A percentile compares a stretch with the other conserved stretches of the same genome.
phyloP scores from a whole-genome alignment of 2,329 filamentous ascomycete species.

The Sclerotinia sclerotiorum region DNA sequence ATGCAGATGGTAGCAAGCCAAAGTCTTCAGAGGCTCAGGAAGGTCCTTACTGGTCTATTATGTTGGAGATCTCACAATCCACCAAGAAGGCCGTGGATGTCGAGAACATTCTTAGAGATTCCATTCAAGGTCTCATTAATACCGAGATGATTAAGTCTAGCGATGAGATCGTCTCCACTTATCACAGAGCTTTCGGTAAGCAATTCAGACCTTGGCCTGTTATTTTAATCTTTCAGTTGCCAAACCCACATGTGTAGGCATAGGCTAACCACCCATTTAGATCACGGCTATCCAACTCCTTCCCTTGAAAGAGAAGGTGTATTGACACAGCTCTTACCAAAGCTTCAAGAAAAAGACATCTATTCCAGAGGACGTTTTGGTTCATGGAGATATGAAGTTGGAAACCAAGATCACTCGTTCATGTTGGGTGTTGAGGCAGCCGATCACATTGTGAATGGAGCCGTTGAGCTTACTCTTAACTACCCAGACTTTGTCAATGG shows the following conservation, averaged over 20 bases:
- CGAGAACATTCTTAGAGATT: slow-evolving; percentile 81
- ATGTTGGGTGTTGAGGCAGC: slow-evolving; percentile 76
- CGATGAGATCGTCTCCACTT: slow-evolving; percentile 96
- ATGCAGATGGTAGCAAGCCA: slow-evolving; percentile 82
- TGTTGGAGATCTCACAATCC: slow-evolving; percentile 97
- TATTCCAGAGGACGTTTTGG: slow-evolving; percentile 95
- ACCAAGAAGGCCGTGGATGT: slow-evolving; percentile 91
- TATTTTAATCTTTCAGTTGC: background rate
- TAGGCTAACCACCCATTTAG: slow-evolving; percentile 38
- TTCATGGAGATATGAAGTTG: slow-evolving; percentile 94
- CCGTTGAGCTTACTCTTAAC: slow-evolving; percentile 73
- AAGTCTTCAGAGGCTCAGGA: slow-evolving; percentile 70
- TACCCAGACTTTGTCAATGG: slow-evolving; percentile 75
- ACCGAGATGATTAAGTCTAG: slow-evolving; percentile 89
- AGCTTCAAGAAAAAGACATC: slow-evolving; percentile 88
- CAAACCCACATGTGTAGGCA: background rate
- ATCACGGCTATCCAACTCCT: slow-evolving; percentile 97
- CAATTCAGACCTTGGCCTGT: background rate
- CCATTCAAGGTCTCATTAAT: slow-evolving; percentile 95
- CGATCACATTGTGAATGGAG: slow-evolving; percentile 70
- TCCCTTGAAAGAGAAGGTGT: slow-evolving; percentile 93
- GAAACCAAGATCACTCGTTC: slow-evolving; percentile 70
- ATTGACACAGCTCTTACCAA: slow-evolving; percentile 87
- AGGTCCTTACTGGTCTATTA: slow-evolving; percentile 99
- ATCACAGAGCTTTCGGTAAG: slow-evolving; percentile 80